A percentile compares a stretch with the other conserved stretches of the same genome.
Evolutionary conservation across 495 filamentous ascomycete genomes (phyloP).

Genomic region (Podospora fimiseda): DNA sequence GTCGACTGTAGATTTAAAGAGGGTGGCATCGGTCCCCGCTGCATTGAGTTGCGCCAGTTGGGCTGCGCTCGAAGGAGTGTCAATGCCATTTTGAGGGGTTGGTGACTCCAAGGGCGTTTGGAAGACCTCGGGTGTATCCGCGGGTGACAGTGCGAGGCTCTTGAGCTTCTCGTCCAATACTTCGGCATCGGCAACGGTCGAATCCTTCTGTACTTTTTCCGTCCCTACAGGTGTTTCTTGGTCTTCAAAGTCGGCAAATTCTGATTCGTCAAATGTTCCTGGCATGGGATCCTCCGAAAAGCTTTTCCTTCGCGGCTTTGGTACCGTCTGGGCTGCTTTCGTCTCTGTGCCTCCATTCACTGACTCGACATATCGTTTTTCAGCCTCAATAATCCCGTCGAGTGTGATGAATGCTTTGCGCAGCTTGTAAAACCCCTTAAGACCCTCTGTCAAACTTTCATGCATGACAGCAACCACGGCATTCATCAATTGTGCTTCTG

Average conservation of each 20-base stretch:
- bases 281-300: constrained; percentile 29
- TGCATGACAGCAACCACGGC: constrained; percentile 85
- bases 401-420: constrained; percentile 84
- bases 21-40: constrained; percentile 32
- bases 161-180: constrained; percentile 19
- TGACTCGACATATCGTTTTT: constrained; percentile 36
- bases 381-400: constrained; percentile 57
- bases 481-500: constrained; percentile 80
- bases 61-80: not conserved
- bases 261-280: constrained; percentile 29
- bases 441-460: constrained; percentile 85
- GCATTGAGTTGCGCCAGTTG: constrained; percentile 17
- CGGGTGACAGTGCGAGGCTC: constrained; percentile 5
- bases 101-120: not conserved
- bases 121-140: not conserved
- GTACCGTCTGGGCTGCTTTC: not conserved
- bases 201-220: constrained; percentile 15
- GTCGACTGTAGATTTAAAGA: constrained; percentile 67
- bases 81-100: not conserved
- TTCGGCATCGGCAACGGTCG: constrained; percentile 8
- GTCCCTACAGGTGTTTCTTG: not conserved
- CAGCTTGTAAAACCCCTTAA: constrained; percentile 89
- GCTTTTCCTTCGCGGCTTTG: constrained; percentile 9
- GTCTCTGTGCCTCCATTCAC: not conserved
- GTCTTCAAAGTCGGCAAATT: constrained; percentile 25